phyloP scores from a whole-genome alignment of 306 rosid species.

The Carpinus viminea region DNA sequence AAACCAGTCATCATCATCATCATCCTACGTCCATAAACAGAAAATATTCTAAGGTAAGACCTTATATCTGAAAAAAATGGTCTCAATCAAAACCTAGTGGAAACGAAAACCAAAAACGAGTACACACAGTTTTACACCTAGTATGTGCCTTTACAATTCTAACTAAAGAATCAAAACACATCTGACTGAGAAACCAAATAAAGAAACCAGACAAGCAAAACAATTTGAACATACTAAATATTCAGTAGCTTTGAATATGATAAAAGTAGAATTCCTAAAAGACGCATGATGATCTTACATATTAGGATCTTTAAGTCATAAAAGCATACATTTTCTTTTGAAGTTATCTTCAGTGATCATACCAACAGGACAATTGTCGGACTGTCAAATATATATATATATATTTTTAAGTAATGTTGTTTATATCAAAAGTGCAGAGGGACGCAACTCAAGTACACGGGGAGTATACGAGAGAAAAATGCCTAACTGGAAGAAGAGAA shows the following conservation, averaged over 20 bases:
- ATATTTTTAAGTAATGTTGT: too few species aligned
- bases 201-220: not conserved
- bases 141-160: not conserved
- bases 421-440: too few species aligned
- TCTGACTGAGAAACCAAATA: not conserved
- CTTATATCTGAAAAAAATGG: slow-evolving; percentile 18
- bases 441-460: too few species aligned
- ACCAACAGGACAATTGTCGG: not conserved
- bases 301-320: too few species aligned
- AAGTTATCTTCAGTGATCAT: not conserved
- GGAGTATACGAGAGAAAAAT: too few species aligned
- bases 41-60: slow-evolving; percentile 1
- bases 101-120: not conserved
- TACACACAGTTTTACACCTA: not conserved
- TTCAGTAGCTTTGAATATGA: not conserved
- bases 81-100: slow-evolving; percentile 1
- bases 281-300: not conserved
- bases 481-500: too few species aligned
- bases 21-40: slow-evolving; percentile 57
- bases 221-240: not conserved
- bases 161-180: not conserved
- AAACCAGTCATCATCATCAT: slow-evolving; percentile 93
- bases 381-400: too few species aligned
- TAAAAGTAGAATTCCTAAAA: not conserved
- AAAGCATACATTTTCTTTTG: not conserved